These are phyloP conservation scores for Posidonia australis DNA, from an alignment of 106 monocot genomes.

Conservation along the genomic window DNA sequence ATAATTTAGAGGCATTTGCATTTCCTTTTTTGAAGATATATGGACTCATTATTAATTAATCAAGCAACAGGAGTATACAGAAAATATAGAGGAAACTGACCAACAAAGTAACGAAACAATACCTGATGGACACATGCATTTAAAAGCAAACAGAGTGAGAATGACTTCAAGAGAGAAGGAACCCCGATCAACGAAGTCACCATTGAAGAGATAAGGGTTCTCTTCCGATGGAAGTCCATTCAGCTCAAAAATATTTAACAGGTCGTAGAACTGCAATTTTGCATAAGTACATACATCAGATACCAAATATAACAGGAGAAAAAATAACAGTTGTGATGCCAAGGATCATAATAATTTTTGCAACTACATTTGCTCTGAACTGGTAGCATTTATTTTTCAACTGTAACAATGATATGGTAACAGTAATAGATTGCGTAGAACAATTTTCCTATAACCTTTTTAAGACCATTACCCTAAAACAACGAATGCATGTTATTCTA, in stretches of 20 bases:
- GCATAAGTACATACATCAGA: not conserved
- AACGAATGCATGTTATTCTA: too few species aligned
- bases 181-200: slow-evolving; percentile 97
- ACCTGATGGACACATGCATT: slow-evolving; percentile 93
- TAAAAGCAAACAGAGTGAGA: slow-evolving; percentile 90
- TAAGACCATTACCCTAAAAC: too few species aligned
- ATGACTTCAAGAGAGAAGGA: slow-evolving; percentile 98
- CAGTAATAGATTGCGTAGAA: too few species aligned
- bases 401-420: too few species aligned
- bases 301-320: not conserved
- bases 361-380: not conserved
- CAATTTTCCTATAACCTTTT: too few species aligned
- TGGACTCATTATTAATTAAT: not conserved
- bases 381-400: not conserved
- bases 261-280: slow-evolving; percentile 82
- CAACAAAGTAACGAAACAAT: slow-evolving; percentile 5
- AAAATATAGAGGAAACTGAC: not conserved
- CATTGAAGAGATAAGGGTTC: slow-evolving; percentile 97
- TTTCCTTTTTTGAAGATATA: not conserved
- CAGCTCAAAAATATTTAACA: slow-evolving; percentile 90
- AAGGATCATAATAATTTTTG: not conserved
- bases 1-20: not conserved
- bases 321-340: not conserved
- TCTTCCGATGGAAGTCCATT: slow-evolving; percentile 96
- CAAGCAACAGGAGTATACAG: not conserved